Evolutionary conservation across 768 basidiomycete species (phyloP), one percentile per base, ranked within the genome.

Genomic region (Psilocybe cyanescens): DNA sequence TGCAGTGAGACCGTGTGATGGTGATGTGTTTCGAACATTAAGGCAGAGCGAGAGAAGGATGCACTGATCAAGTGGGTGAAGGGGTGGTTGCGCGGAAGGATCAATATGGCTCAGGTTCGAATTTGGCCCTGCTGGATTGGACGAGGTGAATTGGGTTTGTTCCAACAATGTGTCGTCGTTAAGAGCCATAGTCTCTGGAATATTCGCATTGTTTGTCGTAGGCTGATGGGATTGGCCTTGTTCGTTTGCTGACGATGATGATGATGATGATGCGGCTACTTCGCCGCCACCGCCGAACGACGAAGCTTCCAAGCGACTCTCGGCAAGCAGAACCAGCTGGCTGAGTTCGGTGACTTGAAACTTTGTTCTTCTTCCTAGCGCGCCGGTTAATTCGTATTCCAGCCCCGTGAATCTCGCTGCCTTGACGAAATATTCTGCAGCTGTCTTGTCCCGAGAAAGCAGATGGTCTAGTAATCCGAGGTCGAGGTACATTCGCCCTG

Each of bases 151-250:
- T 69, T 91, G 85, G 0, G 97, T 99, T 67, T 91, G 88, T 76
- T 99, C 97, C 44, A 99, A 83, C 16, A 99, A 83, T 0, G 96
- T 99, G 74, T 99, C 97, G 74, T 99, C 97, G 73, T 99, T 97
- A 50, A 99, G 81, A 2, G 82, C 78, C 29, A 99, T 75, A 3
- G 90, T 88, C 73, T 92, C 87, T n/a, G 97, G 95, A 29, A 94
- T 67, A 55, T 72, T 71, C 24, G 58, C 63, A 11, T 52, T 57
- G 47, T 55, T 62, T 44, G 11, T 16, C 41, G 41, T 44, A 44
- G 14, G 8, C 41, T 11, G 24, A 63, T 58, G 4, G 41, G 14
- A 11, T 44, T 44, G 41, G 14, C 41, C 41, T 14, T 44, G 11
- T 44, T 44, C 41, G 8, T 44, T 44, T 31, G 63, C 55, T 50